Evolutionary conservation across 441 rosid species (phyloP), one percentile per base, ranked within the genome.

Genomic region (Adansonia gregorii): DNA sequence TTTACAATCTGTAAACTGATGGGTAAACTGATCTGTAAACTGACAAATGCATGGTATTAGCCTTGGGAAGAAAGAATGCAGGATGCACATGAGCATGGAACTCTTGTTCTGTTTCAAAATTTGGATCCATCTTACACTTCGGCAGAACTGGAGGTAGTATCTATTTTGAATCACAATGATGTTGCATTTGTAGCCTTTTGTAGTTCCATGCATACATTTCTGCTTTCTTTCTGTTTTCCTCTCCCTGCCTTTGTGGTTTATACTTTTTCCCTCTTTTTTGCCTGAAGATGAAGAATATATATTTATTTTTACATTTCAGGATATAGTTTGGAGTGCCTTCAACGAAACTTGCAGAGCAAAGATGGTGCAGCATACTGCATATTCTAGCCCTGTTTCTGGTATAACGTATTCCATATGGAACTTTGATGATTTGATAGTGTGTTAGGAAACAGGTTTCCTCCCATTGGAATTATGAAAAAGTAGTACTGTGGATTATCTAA

Each of bases 61-160:
- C 85, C 93, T 75, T 95, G 94, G 97, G 91, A 89, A 82, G 92
- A 88, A 72, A 84, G 85, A 49, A 81, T 95, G 85, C 80, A 67
- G 59, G 73, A 52, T 51, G 97, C 94, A 15, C 84, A 85, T 54
- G 84, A 81, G 77, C 73, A 80, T 67, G 91, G 84, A 77, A 88
- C 60, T 54, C 86, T 93, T 74, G 90, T 95, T 78, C 79, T 92
- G 65, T 93, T 93, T 79, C 92, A 75, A 77, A 92, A 93, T 86
- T 80, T 95, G 88, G 94, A 89, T 82, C 95, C 96, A 74, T 75
- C 87, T 69, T 93, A 75, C 83, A 85, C 90, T 51, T 86, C 94
- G 55, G 76, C 72, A 2, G 96, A 91, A 76, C 93, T 93, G 56
- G 90, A 92, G 94, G 99, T 95, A 88, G 74, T 67, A 39, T 15